Conservation (phyloP, 371 early-diverging fungal genomes). For the Zychaea mexicana region DNA sequence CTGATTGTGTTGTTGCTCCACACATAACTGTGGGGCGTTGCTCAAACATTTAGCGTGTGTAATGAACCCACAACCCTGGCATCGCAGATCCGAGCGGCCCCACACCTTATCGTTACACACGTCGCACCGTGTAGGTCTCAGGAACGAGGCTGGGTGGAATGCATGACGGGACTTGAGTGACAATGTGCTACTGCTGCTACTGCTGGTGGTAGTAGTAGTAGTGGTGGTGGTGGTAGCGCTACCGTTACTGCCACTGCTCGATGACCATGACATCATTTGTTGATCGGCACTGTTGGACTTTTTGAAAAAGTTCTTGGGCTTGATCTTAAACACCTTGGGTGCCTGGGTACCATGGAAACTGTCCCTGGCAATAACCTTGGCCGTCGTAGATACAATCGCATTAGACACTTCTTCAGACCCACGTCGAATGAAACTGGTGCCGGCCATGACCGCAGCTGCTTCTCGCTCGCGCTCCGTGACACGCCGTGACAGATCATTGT, state of each 20-base stretch:
- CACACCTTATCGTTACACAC: constrained; percentile 85
- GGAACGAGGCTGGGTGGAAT: constrained; percentile 63
- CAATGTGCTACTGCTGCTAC: constrained; percentile 5
- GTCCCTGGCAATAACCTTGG: constrained; percentile 26
- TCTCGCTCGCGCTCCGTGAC: constrained; percentile 39
- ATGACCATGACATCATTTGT: not conserved
- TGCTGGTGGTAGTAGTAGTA: not conserved
- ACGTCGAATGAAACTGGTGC: constrained; percentile 20
- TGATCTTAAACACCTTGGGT: constrained; percentile 45
- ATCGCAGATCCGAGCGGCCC: constrained; percentile 78
- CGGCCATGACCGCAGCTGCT: constrained; percentile 27
- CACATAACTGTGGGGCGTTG: constrained; percentile 39
- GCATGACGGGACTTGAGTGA: constrained; percentile 40
- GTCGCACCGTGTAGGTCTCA: constrained; percentile 79
- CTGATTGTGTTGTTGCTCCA: constrained; percentile 2
- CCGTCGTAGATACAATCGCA: no score
- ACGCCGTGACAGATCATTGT: constrained; percentile 56
- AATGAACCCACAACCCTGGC: constrained; percentile 63
- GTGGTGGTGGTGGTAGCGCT: not conserved
- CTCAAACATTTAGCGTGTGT: constrained; percentile 56
- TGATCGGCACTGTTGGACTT: constrained; percentile 18
- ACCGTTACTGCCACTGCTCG: not conserved
- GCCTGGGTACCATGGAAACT: constrained; percentile 30
- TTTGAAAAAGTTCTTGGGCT: constrained; percentile 53
- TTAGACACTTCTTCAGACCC: constrained; percentile 11